Evolutionary conservation across 345 rosid genomes (phyloP).

Genomic region (Moricandia moricandioides): DNA sequence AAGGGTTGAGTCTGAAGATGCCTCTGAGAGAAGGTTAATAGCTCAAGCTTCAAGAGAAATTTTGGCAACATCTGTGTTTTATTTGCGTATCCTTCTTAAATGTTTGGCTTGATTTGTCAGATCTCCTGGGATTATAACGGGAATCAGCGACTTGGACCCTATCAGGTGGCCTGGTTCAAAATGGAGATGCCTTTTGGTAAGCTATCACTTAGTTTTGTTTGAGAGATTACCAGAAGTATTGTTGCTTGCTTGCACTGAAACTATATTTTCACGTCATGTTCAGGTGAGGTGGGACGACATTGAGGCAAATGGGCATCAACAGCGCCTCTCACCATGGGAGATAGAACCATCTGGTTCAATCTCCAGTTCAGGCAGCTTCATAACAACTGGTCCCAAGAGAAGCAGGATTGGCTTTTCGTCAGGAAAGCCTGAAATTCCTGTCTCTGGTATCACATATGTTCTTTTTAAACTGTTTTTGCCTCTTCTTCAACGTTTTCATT

Average conservation of each 20-base stretch:
- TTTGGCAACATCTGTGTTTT: neutral
- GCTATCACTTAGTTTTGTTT: neutral
- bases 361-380: constrained; percentile 53
- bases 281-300: constrained; percentile 93
- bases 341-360: constrained; percentile 69
- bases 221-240: neutral
- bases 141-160: constrained; percentile 83
- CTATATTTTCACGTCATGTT: constrained; percentile 9
- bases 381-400: constrained; percentile 69
- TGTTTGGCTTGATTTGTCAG: constrained; percentile 41
- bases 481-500: neutral
- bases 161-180: constrained; percentile 89
- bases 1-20: constrained; percentile 85
- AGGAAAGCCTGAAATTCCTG: constrained; percentile 64
- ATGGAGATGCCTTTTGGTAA: constrained; percentile 91
- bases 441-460: constrained; percentile 64
- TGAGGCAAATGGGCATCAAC: constrained; percentile 57
- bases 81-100: neutral
- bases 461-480: no score
- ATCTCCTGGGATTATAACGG: constrained; percentile 71
- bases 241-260: neutral
- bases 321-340: constrained; percentile 93
- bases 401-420: constrained; percentile 72
- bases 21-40: constrained; percentile 79
- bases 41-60: constrained; percentile 3